These are phyloP conservation scores for Gossypium bickii DNA, from an alignment of 345 rosid genomes.

Conservation along the genomic window DNA sequence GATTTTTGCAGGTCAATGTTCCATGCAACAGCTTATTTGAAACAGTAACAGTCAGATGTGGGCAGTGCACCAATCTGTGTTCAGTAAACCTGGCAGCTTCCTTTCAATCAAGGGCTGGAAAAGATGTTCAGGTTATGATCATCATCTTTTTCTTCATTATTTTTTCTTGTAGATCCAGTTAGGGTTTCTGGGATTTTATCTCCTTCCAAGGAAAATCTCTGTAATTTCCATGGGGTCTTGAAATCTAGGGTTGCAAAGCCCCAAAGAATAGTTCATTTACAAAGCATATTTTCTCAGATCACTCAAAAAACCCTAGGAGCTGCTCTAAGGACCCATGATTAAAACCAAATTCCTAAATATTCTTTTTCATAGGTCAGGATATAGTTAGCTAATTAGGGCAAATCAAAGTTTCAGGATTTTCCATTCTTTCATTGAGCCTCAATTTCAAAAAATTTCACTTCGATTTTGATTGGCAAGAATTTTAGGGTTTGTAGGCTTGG, in stretches of 20 bases:
- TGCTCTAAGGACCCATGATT: not conserved
- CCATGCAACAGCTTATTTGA: slow-evolving; percentile 45
- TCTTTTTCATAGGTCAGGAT: not conserved
- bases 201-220: not conserved
- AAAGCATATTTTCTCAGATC: not conserved
- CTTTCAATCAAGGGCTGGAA: slow-evolving; percentile 26
- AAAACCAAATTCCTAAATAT: not conserved
- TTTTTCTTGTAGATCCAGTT: not conserved
- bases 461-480: slow-evolving; percentile 6
- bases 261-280: not conserved
- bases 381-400: slow-evolving; percentile 1
- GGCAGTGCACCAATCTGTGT: slow-evolving; percentile 45
- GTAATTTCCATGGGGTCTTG: not conserved
- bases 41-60: slow-evolving; percentile 44
- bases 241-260: slow-evolving; percentile 6
- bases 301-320: slow-evolving; percentile 4
- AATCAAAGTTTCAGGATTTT: not conserved
- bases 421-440: not conserved
- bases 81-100: slow-evolving; percentile 46
- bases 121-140: slow-evolving; percentile 16
- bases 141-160: not conserved
- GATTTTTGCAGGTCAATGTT: slow-evolving; percentile 40
- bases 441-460: not conserved
- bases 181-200: slow-evolving; percentile 25
- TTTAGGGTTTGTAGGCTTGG: slow-evolving; percentile 1